Base-by-base conservation (phyloP, 148 eudicot species). In the Polygonum maritimum region DNA sequence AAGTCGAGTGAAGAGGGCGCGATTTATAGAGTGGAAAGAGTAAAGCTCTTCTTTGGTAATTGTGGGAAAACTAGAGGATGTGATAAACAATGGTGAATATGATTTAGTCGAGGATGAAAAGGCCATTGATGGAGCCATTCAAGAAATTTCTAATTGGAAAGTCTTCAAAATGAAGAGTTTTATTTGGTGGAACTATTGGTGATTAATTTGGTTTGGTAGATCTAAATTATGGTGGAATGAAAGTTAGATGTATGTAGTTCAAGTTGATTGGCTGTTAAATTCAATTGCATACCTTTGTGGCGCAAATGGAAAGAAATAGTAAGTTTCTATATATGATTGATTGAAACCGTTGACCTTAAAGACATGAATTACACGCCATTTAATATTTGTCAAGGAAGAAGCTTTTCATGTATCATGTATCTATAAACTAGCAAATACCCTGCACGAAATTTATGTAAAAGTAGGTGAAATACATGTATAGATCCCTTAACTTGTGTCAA, bases 1-100 rank as follows among this genome's bases (percentile, higher is more conserved):
- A 15, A 87, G 19, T n/a, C 83, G 63, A 16, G 44, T 11, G 55
- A 87, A 87, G 18, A 84, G 57, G 58, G 76, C 76, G 10, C 87
- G 72, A 16, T 87, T 86, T 0, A 76, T n/a, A 31, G 72, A 73
- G 58, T 85, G 83, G 38, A 84, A 84, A 1, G 79, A 55, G 3
- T 49, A 47, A 1, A 87, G 73, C 11, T 87, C 82, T 13, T 79
- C 76, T 26, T 55, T 40, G 5, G 76, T 80, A 41, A 87, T 35
- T n/a, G 44, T 7, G 8, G 44, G 71, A n/a, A 4, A 65, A 65
- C 4, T 7, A 3, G 19, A n/a, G n/a, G 44, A 16, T 65, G 71
- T 15, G 44, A 12, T 10, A 16, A 65, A 15, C 19, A 65, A 35
- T 14, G 71, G 71, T 3, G 38, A 12, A 65, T 7, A 35, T 3